Base-by-base conservation (phyloP, 768 basidiomycete species). In the Leccinum imitatum region DNA sequence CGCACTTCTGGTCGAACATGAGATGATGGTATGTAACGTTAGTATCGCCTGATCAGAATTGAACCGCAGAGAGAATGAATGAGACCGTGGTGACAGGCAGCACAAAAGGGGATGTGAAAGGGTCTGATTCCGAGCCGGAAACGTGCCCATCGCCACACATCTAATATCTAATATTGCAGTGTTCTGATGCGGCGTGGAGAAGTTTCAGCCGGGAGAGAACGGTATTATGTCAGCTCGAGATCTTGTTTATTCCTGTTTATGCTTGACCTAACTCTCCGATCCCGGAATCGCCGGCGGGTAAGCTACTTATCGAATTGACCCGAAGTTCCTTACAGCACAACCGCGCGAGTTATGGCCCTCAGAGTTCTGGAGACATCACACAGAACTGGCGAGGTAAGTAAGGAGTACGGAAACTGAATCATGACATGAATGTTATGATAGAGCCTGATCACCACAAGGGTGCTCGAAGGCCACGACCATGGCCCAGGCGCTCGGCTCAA, bases 1-100 rank as follows among this genome's bases (percentile, higher is more conserved):
- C 59, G 63, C n/a, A 44, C 41, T 44, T 44, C 41, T 44, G n/a
- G n/a, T 44, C n/a, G n/a, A 44, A 44, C 41, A 44, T 44, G 41
- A 44, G 41, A 44, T 25, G 39, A 58, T 41, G 21, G 27, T 27
- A 27, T 25, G 46, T 60, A 23, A 54, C 59, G 41, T 44, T 44
- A 44, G 41, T 44, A n/a, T 19, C 41, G 41, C n/a, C n/a, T 19
- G 41, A 44, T 44, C 41, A 19, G 17, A 44, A 44, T 44, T 44
- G 41, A 44, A 44, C 10, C 10, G 41, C 41, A 44, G 41, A 44
- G 39, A 41, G 41, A 44, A 44, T 44, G 41, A 44, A 44, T 44
- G 41, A 44, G 10, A 44, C 41, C 41, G 41, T 17, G 41, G 41
- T 19, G 41, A 44, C 41, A 44, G n/a, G n/a, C 10, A 19, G 2